Conservation (phyloP, 225 moss, liverwort and hornwort genomes). For the Straminergon stramineum region DNA sequence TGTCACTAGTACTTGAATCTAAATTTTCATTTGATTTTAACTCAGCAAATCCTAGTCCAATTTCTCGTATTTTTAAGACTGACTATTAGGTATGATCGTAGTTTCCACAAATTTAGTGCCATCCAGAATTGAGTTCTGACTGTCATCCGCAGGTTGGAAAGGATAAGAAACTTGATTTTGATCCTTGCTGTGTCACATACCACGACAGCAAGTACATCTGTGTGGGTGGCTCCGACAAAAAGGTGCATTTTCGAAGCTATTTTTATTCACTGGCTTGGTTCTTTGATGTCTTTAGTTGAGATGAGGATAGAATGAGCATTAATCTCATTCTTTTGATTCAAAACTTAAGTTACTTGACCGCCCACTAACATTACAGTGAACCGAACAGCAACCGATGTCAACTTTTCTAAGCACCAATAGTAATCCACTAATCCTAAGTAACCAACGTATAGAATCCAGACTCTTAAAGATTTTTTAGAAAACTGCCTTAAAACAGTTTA, state of each 20-base stretch:
- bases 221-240: constrained; percentile 82
- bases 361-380: neutral
- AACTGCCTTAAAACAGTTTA: neutral
- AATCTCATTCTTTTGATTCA: neutral
- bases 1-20: neutral
- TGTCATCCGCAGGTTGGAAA: constrained; percentile 60
- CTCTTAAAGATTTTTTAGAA: neutral
- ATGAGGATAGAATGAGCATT: neutral
- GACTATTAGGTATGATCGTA: neutral
- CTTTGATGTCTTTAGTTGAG: neutral
- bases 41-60: neutral
- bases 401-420: neutral
- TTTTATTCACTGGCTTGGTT: neutral
- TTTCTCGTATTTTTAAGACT: neutral
- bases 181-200: constrained; percentile 78
- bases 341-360: neutral
- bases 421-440: neutral
- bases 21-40: neutral
- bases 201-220: constrained; percentile 87
- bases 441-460: neutral
- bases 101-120: neutral
- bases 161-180: constrained; percentile 71
- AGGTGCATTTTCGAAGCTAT: constrained; percentile 17
- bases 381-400: neutral
- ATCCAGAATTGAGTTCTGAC: neutral